phyloP scores from a whole-genome alignment of 495 filamentous ascomycete genomes.

The Usnea hakonensis region DNA sequence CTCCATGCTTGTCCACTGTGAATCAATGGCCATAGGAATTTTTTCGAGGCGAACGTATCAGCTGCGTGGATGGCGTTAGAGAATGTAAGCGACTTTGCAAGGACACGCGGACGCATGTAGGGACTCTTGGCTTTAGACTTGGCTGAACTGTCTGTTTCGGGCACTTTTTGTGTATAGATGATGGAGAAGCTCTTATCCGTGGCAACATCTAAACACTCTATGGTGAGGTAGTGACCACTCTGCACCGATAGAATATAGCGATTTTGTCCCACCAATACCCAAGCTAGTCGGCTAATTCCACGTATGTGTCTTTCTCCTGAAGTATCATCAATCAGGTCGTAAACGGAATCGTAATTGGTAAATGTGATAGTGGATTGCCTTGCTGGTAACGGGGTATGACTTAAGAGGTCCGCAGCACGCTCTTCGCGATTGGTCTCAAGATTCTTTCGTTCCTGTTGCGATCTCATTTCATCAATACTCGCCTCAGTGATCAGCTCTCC shows the following conservation, averaged over 20 bases:
- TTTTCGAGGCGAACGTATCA: slow-evolving; percentile 65
- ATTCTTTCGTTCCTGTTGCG: slow-evolving; percentile 40
- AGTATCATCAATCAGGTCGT: slow-evolving; percentile 79
- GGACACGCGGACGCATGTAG: slow-evolving; percentile 55
- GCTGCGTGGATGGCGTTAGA: slow-evolving; percentile 69
- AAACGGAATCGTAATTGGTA: slow-evolving; percentile 81
- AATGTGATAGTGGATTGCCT: slow-evolving; percentile 50
- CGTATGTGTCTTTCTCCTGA: slow-evolving; percentile 71
- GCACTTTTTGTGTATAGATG: slow-evolving; percentile 23
- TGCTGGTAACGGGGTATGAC: slow-evolving; percentile 11
- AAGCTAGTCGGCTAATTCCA: slow-evolving; percentile 60
- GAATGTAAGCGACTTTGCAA: slow-evolving; percentile 55
- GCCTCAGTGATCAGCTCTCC: slow-evolving; percentile 62
- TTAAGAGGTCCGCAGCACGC: not conserved
- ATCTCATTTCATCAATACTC: slow-evolving; percentile 48
- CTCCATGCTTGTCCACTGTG: slow-evolving; percentile 54
- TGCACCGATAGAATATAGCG: slow-evolving; percentile 58
- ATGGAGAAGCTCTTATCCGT: slow-evolving; percentile 10
- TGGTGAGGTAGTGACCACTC: slow-evolving; percentile 50
- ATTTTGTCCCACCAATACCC: slow-evolving; percentile 64
- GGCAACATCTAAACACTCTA: slow-evolving; percentile 39
- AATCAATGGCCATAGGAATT: slow-evolving; percentile 41
- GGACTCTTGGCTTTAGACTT: slow-evolving; percentile 36
- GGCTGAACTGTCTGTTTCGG: slow-evolving; percentile 2
- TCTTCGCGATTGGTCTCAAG: slow-evolving; percentile 28